Evolutionary conservation across 1,284 basidiomycete species (phyloP).

Genomic region (Irpex sp.): DNA sequence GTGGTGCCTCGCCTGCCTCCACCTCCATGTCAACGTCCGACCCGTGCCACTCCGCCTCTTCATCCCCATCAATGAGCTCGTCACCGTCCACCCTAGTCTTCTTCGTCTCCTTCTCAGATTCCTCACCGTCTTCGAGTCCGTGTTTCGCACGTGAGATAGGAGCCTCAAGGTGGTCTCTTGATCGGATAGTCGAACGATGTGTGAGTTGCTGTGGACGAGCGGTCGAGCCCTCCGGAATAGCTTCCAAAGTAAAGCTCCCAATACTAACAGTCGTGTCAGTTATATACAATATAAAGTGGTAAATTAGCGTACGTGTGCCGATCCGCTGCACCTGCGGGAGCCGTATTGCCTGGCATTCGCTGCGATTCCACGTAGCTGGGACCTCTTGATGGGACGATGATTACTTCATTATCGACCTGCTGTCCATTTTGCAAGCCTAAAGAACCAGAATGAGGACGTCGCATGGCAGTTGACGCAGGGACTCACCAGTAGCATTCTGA

Average conservation of each 20-base stretch:
- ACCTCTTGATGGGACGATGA: neutral
- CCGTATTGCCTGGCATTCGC: constrained; percentile 6
- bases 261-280: neutral
- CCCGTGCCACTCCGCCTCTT: constrained; percentile 9
- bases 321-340: constrained; percentile 6
- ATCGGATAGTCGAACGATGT: neutral
- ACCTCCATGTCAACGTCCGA: constrained; percentile 23
- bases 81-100: constrained; percentile 44
- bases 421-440: neutral
- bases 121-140: constrained; percentile 29
- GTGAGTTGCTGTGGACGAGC: neutral
- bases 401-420: neutral
- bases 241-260: neutral
- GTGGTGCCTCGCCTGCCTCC: constrained; percentile 20
- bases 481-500: neutral
- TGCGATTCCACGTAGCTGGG: constrained; percentile 8
- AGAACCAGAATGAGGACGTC: neutral
- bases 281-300: neutral
- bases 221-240: neutral
- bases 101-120: constrained; percentile 34
- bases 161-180: neutral
- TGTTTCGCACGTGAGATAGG: constrained; percentile 18
- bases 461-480: neutral
- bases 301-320: neutral
- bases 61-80: constrained; percentile 9